Conservation (phyloP, 2,329 filamentous ascomycete genomes). For the Huntiella abstrusa region DNA sequence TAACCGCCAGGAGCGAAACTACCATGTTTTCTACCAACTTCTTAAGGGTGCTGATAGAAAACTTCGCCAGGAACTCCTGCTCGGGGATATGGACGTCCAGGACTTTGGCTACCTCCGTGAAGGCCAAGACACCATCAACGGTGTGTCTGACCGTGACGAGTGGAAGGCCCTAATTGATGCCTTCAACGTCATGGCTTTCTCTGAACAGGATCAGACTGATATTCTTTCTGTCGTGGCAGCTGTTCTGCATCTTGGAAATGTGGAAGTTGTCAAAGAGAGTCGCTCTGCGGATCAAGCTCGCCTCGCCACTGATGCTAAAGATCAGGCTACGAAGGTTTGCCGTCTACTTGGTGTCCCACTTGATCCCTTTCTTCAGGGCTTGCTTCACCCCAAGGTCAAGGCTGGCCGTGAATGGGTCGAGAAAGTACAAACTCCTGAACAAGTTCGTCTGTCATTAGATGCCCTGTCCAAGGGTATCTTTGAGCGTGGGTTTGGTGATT, state of each 20-base stretch:
- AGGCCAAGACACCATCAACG: slow-evolving; percentile 78
- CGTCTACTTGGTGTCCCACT: slow-evolving; percentile 64
- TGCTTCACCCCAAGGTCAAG: slow-evolving; percentile 86
- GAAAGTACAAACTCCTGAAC: slow-evolving; percentile 92
- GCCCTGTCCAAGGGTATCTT: slow-evolving; percentile 94
- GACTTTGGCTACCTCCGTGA: slow-evolving; percentile 84
- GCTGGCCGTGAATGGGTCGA: slow-evolving; percentile 96
- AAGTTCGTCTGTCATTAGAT: slow-evolving; percentile 77
- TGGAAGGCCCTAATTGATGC: slow-evolving; percentile 84
- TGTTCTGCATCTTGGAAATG: slow-evolving; percentile 83
- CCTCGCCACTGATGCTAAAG: slow-evolving; percentile 53
- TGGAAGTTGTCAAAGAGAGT: slow-evolving; percentile 77
- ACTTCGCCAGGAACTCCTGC: slow-evolving; percentile 57
- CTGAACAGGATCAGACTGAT: slow-evolving; percentile 60
- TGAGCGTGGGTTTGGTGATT: slow-evolving; percentile 82
- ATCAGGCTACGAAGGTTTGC: slow-evolving; percentile 62
- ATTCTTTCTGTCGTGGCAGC: slow-evolving; percentile 80
- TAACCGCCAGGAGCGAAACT: slow-evolving; percentile 78
- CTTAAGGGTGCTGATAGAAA: slow-evolving; percentile 60
- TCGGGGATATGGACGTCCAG: slow-evolving; percentile 57
- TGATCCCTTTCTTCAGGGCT: slow-evolving; percentile 70
- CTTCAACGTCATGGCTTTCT: slow-evolving; percentile 86
- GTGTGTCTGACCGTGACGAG: slow-evolving; percentile 77
- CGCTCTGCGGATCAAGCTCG: slow-evolving; percentile 79
- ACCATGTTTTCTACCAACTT: slow-evolving; percentile 94